Conservation (phyloP, 1,284 basidiomycete genomes). For the Cryptococcus deneoformans region DNA sequence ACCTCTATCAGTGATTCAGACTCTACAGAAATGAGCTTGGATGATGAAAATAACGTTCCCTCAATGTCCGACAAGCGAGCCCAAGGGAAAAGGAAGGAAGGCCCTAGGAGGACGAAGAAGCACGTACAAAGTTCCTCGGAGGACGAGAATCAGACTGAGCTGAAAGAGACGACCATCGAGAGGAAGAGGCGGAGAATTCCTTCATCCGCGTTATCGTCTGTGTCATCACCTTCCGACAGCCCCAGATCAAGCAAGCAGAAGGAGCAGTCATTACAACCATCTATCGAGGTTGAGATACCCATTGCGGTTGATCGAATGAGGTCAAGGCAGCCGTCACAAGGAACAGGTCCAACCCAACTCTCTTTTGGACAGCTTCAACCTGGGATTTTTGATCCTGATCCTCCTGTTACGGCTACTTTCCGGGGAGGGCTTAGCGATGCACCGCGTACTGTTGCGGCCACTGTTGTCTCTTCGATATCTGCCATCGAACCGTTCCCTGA, state of each 20-base stretch:
- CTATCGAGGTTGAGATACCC: neutral
- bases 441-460: too few species aligned
- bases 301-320: too few species aligned
- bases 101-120: slow-evolving; percentile 1
- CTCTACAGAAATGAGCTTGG: neutral
- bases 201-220: too few species aligned
- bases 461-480: too few species aligned
- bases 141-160: neutral
- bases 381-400: too few species aligned
- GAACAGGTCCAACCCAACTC: too few species aligned
- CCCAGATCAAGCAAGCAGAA: neutral
- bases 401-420: too few species aligned
- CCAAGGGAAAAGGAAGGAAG: slow-evolving; percentile 9
- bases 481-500: too few species aligned
- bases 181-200: neutral
- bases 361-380: too few species aligned
- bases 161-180: neutral
- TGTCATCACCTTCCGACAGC: too few species aligned
- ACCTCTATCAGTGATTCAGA: neutral
- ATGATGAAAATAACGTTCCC: neutral
- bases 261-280: neutral
- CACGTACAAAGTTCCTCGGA: neutral
- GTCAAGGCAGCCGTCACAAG: too few species aligned
- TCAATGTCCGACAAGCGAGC: neutral
- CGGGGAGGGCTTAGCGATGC: too few species aligned